phyloP scores from a whole-genome alignment of 176 grass and related monocot genomes.

The Coix lacrymajobi region DNA sequence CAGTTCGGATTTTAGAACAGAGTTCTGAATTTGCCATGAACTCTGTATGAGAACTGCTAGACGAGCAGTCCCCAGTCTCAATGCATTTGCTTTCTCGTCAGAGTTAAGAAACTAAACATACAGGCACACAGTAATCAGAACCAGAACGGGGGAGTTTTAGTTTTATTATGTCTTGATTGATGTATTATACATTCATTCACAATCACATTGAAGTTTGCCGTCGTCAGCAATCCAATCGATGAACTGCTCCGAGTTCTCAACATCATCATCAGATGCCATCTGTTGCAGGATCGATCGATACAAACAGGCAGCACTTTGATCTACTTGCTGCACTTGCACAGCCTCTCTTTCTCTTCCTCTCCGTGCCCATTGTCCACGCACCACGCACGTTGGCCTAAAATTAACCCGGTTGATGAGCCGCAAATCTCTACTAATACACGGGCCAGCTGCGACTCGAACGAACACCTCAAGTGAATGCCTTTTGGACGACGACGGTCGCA shows the following conservation, averaged over 20 bases:
- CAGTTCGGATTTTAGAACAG: background rate
- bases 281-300: constrained; percentile 1
- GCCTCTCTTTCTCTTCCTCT: background rate
- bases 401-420: constrained; percentile 13
- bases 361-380: constrained; percentile 1
- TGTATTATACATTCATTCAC: constrained; percentile 22
- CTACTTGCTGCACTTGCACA: background rate
- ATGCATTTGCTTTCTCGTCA: background rate
- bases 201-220: too few relatives aligned
- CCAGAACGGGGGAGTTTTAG: background rate
- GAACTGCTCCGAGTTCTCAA: constrained; percentile 28
- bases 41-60: background rate
- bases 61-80: background rate
- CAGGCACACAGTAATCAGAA: background rate
- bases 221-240: background rate
- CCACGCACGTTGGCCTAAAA: background rate
- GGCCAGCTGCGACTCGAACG: background rate
- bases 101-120: background rate
- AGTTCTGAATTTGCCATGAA: background rate
- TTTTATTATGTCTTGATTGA: background rate
- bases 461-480: background rate
- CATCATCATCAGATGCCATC: background rate
- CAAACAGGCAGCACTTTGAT: background rate
- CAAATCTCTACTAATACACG: background rate
- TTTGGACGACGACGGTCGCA: background rate